Evolutionary conservation across 2,329 filamentous ascomycete genomes (phyloP), one percentile per base, ranked within the genome.

Genomic region (Cordyceps javanica): DNA sequence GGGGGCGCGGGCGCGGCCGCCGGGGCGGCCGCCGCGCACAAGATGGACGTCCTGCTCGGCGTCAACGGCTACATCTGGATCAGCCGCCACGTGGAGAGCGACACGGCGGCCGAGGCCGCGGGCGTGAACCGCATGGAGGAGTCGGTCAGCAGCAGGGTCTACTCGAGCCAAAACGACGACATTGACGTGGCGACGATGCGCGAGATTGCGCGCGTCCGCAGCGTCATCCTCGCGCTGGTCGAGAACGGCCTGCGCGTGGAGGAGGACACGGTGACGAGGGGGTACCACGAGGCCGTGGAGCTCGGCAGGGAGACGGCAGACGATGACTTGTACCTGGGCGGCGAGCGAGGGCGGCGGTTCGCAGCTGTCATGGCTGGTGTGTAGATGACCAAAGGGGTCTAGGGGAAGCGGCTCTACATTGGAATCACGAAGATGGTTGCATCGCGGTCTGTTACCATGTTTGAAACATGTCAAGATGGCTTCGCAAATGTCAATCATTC

Each of bases 41-140:
- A 85, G 61, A 82, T 99, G 28, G 90, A 97, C 68, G 85, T 97
- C 8, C 82, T 96, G 54, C 78, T 99, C 1, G 94, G 94, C 2
- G 94, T 99, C 39, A 99, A 99, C 67, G 94, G 94, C 1, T 97
- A 95, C 70, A 91, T 97, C 59, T 99, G 91, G 89, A 92, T 97
- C 67, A 87, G 87, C 72, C 92, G 90, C 75, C 91, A 96, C 66
- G 76, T 88, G 8, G 86, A 89, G 63, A 81, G 80, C 36, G 79
- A 80, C n/a, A 72, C 73, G 5, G 69, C 72, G 41, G 68, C 72
- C 39, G 75, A 80, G 44, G 74, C 76, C n/a, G 70, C 72, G n/a
- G 75, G 73, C 14, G 90, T 97, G 66, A 96, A 91, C 55, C 83
- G 89, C 63, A 82, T 97, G 70, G 94, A 97, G 71, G 94, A 99